Evolutionary conservation across 768 basidiomycete genomes (phyloP), one percentile per base, ranked within the genome.

Genomic region (Candolleomyces aberdarensis): DNA sequence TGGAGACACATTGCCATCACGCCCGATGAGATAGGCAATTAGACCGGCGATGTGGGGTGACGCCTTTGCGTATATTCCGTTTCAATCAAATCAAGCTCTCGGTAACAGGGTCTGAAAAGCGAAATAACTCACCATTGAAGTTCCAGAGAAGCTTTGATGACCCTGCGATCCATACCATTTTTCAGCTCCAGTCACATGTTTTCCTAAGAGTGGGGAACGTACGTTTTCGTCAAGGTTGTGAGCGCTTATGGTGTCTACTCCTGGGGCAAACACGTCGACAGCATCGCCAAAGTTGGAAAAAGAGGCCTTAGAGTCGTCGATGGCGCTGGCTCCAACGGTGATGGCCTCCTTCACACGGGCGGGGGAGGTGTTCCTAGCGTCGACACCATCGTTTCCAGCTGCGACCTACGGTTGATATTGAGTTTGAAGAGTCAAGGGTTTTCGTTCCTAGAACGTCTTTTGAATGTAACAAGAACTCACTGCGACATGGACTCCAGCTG

Each of bases 11-110:
- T 74, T 72, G 7, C 75, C 76, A 22, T 71, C 63, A 11, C 67
- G 58, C 40, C 62, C 59, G 48, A 78, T 70, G 55, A 78, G 61
- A 55, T 75, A 76, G 32, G 78, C 77, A 31, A 77, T 68, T 50
- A 79, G 68, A 20, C 78, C 78, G n/a, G 77, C 69, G 31, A 79
- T 65, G 58, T 79, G 75, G 32, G 78, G 76, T 31, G 77, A 72
- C 54, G 78, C 75, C 74, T 70, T 63, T 39, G 4, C 20, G 26
- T 26, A 47, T 15, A 40, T 44, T 26, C 43, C n/a, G 48, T 20
- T 15, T 44, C 48, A 44, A 22, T n/a, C 11, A 40, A 14, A 11
- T 54, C 13, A 22, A 40, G 8, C 41, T 47, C 13, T 14, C 14
- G n/a, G n/a, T n/a, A n/a, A n/a, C n/a, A 11, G 15, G 22, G 19